Percentiles rank a stretch among this genome's conserved stretches.
These are phyloP conservation scores for Crucihimalaya himalaica DNA, from an alignment of 345 rosid genomes.

Conservation along the genomic window DNA sequence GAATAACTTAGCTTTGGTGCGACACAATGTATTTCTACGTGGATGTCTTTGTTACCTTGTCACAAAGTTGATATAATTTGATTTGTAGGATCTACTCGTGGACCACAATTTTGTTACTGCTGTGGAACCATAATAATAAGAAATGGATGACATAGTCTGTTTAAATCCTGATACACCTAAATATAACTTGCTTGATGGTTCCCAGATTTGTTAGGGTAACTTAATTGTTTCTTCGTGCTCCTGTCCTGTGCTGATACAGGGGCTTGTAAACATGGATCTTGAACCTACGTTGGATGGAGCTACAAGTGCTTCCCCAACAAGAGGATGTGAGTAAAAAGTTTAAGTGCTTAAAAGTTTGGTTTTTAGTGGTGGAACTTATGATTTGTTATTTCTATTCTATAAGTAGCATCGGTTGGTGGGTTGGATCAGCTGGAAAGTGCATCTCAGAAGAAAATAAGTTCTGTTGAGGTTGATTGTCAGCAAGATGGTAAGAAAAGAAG, in stretches of 20 bases:
- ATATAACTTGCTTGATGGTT: not conserved
- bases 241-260: slow-evolving; percentile 17
- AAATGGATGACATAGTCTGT: slow-evolving; percentile 2
- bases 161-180: not conserved
- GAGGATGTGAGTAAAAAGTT: slow-evolving; percentile 27
- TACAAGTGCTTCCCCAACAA: slow-evolving; percentile 18
- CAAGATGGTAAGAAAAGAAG: slow-evolving; percentile 74
- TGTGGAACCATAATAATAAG: not conserved
- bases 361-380: not conserved
- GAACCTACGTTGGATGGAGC: slow-evolving; percentile 31
- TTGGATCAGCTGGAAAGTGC: slow-evolving; percentile 43
- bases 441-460: slow-evolving; percentile 45
- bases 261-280: slow-evolving; percentile 20
- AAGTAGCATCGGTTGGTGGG: slow-evolving; percentile 50
- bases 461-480: slow-evolving; percentile 46
- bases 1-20: not conserved
- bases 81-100: not conserved
- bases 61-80: slow-evolving; percentile 16
- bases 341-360: not conserved
- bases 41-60: slow-evolving; percentile 4
- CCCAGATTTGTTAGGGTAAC: slow-evolving; percentile 10
- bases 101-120: not conserved
- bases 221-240: slow-evolving; percentile 9
- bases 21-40: not conserved
- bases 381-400: slow-evolving; percentile 1